phyloP scores from a whole-genome alignment of 1,139 yeast species.

The Kodamaea derodonti region DNA sequence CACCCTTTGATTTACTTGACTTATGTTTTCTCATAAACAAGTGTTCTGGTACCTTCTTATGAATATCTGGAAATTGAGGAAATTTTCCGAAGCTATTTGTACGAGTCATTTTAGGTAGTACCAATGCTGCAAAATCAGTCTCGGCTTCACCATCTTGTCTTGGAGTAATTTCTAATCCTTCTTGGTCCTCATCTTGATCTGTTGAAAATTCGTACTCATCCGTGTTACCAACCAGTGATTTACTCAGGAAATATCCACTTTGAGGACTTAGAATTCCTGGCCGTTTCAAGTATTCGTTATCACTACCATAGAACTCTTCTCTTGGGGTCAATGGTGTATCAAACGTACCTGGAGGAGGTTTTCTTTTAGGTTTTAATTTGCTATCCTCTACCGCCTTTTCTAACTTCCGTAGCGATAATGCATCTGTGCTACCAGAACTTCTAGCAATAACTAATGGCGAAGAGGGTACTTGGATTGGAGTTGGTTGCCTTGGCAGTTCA shows the following conservation, averaged over 20 bases:
- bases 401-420: slow-evolving; percentile 2
- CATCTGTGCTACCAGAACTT: slow-evolving; percentile 8
- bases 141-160: neutral
- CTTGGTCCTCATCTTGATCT: slow-evolving; percentile 3
- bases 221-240: slow-evolving; percentile 11
- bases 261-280: slow-evolving; percentile 4
- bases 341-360: slow-evolving; percentile 18
- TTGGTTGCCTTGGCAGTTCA: slow-evolving; percentile 1
- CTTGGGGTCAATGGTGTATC: slow-evolving; percentile 6
- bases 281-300: slow-evolving; percentile 1
- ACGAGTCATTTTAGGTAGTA: neutral
- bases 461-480: slow-evolving; percentile 18
- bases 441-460: slow-evolving; percentile 16
- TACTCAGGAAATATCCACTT: slow-evolving; percentile 7
- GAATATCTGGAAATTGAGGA: slow-evolving; percentile 15
- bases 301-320: slow-evolving; percentile 1
- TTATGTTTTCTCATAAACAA: slow-evolving; percentile 13
- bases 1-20: slow-evolving; percentile 14
- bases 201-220: slow-evolving; percentile 10
- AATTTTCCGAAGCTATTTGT: slow-evolving; percentile 8
- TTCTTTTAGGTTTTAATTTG: slow-evolving; percentile 15
- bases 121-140: neutral
- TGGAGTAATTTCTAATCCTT: neutral
- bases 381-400: neutral
- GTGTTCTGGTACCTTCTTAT: slow-evolving; percentile 7